Base-by-base conservation (phyloP, 768 basidiomycete species). In the Psilocybe cubensis region DNA sequence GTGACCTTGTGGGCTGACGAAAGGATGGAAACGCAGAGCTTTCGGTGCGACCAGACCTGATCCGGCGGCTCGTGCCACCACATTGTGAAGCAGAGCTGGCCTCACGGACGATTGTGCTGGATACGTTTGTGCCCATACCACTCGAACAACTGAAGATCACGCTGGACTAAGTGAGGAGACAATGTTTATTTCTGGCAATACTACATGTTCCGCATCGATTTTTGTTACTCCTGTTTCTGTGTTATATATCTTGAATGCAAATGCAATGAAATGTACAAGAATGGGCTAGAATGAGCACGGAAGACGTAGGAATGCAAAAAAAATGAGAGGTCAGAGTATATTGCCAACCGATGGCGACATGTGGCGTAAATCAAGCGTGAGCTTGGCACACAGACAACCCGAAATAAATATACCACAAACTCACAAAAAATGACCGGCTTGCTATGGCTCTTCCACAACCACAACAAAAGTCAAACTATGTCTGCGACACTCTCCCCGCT, bases 71-170 rank as follows among this genome's bases (percentile, higher is more conserved):
- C 52, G 94, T 98, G 54, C 97, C 97, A 52, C 78, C 85, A 66
- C 87, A 94, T 76, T 90, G 87, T 74, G 94, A 98, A 83, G 77
- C 87, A 63, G 94, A 93, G 80, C 85, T 99, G 73, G 84, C 83
- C 76, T 88, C 84, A 63, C 87, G 92, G 75, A 87, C 86, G 45
- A 92, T 98, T 77, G 84, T 89, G 72, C 75, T 98, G 73, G 88
- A 96, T 69, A 86, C 84, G 63, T 98, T 98, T 79, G 90, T 89
- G 74, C 97, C 97, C 74, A 96, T 98, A 89, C 95, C 96, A 74
- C 80, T 95, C 74, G 96, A 98, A 72, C 88, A 97, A 75, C 77
- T 98, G 78, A 88, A 88, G 81, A 94, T 98, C 76, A 87, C 89
- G 74, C 83, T 98, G 77, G 95, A 98, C 75, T 94, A 81, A 89